Evolutionary conservation across 495 filamentous ascomycete species (phyloP), one percentile per base, ranked within the genome.

Genomic region (Penicillium ucsense): DNA sequence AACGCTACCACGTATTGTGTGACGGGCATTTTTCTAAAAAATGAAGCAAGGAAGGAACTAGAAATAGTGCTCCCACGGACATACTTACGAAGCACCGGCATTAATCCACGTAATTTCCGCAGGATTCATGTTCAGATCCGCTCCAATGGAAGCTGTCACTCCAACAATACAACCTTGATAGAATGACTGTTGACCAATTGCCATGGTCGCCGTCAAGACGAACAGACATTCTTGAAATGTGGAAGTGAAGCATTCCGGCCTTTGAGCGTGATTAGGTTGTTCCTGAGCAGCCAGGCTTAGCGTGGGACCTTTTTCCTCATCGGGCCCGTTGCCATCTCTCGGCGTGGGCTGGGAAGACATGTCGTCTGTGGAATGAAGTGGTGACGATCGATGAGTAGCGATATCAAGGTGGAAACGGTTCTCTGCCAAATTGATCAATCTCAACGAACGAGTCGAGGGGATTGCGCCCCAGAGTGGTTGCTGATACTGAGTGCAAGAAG

Each of bases 51-150:
- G 9, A 31, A n/a, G n/a, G n/a, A n/a, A n/a, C n/a, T 5, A 20
- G 12, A 42, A 33, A 10, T 10, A 33, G 40, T 34, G 31, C 35
- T 8, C 20, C 20, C 2, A 20, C 20, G 20, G 4, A 37, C n/a
- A n/a, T n/a, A 70, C 76, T 28, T 66, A 83, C 74, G 76, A 67
- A 31, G 74, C 68, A 42, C 78, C 73, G n/a, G 79, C 80, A 46
- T 70, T 75, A n/a, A 86, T 81, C 84, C 84, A 88, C 7, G 80
- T 84, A 38, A 86, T 80, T 54, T 87, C 72, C 3, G 81, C 78
- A 38, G 76, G 78, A 5, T 77, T 79, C 84, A 87, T 86, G 10
- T 76, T 53, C 39, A 87, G 57, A 54, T 83, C 78, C 7, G 52
- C 53, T 5, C 77, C 81, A 48, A 86, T 82, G 31, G 76, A 76